Percentiles rank a stretch among this genome's conserved stretches.
Conservation (phyloP, 2,329 filamentous ascomycete genomes). For the Colletotrichum noveboracense region DNA sequence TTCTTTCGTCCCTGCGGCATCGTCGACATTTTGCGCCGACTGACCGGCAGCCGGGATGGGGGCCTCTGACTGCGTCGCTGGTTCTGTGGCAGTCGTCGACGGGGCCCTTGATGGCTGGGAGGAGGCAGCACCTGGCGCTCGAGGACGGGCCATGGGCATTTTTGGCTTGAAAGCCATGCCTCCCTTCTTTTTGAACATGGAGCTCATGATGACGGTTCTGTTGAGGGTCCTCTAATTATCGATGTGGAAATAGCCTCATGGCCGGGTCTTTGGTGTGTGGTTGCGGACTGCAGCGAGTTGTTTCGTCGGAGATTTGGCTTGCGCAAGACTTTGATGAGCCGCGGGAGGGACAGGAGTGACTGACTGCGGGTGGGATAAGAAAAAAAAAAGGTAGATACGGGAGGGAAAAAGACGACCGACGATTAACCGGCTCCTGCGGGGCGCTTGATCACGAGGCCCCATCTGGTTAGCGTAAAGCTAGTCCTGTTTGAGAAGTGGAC, state of each 20-base stretch:
- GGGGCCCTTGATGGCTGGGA: constrained; percentile 35
- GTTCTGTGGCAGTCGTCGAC: background rate
- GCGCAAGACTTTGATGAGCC: background rate
- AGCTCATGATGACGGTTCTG: constrained; percentile 56
- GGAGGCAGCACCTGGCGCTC: constrained; percentile 45
- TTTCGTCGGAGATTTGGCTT: background rate
- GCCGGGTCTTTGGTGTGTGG: background rate
- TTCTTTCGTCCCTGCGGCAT: background rate
- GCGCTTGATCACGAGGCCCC: constrained; percentile 23
- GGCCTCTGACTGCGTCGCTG: background rate
- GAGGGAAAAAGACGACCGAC: background rate
- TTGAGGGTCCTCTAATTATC: background rate
- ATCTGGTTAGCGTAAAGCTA: constrained; percentile 39
- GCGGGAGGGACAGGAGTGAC: background rate
- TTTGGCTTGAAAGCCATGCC: constrained; percentile 74
- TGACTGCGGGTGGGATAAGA: background rate
- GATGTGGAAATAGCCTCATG: background rate
- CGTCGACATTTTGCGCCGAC: background rate
- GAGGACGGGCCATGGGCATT: constrained; percentile 61
- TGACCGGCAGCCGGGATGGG: background rate
- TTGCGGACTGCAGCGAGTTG: background rate
- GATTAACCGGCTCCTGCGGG: constrained; percentile 16
- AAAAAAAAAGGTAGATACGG: background rate
- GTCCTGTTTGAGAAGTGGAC: constrained; percentile 36
- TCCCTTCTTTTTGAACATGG: constrained; percentile 71